A percentile compares a stretch with the other conserved stretches of the same genome.
Evolutionary conservation across 495 filamentous ascomycete species (phyloP).

Genomic region (Talaromyces adpressus): DNA sequence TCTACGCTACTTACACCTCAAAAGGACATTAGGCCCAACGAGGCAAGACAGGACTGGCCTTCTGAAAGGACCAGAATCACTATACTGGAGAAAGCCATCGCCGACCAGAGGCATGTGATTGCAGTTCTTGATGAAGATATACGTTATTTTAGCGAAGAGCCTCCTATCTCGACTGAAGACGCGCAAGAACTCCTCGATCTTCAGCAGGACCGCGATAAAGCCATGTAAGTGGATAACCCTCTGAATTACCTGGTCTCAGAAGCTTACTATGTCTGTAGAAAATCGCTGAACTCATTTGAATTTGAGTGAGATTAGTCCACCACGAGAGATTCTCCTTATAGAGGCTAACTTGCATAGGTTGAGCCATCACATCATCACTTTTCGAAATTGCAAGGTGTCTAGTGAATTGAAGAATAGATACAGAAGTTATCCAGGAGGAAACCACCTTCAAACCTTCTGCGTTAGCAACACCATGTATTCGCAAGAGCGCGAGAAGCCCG

Average conservation of each 20-base stretch:
- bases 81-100: background rate
- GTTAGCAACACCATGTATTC: constrained; percentile 27
- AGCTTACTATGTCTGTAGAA: background rate
- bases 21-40: constrained; percentile 4
- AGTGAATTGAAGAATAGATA: background rate
- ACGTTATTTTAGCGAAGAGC: background rate
- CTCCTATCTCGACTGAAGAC: background rate
- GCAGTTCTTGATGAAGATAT: constrained; percentile 1
- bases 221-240: background rate
- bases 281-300: background rate
- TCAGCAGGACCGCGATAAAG: background rate
- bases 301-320: constrained; percentile 2
- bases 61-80: background rate
- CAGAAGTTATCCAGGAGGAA: background rate
- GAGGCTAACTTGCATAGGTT: background rate
- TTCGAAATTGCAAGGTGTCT: background rate
- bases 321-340: background rate
- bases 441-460: constrained; percentile 19
- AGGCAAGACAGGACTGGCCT: constrained; percentile 3
- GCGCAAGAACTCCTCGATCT: background rate
- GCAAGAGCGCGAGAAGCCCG: constrained; percentile 8
- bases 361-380: background rate
- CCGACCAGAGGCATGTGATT: background rate
- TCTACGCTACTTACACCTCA: background rate
- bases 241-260: background rate